Conservation (phyloP, 202 grass and related monocot species). For the Musa balbisiana region DNA sequence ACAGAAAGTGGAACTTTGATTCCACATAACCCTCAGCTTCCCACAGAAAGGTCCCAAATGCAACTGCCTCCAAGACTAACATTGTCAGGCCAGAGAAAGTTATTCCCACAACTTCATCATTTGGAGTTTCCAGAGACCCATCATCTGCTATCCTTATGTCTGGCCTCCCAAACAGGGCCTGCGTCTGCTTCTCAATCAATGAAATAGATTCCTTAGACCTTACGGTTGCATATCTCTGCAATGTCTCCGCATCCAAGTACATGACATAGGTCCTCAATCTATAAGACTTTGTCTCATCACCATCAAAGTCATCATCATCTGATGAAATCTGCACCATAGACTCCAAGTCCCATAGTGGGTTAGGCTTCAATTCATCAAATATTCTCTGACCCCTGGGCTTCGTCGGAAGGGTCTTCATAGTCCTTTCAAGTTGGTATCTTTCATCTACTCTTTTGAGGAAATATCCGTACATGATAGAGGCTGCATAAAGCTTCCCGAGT, state of each 20-base stretch:
- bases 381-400: conserved; percentile 50
- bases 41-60: conserved; percentile 89
- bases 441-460: conserved; percentile 96
- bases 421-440: conserved; percentile 85
- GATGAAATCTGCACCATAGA: conserved; percentile 72
- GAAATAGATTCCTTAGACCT: conserved; percentile 78
- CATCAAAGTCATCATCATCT: conserved; percentile 33
- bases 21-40: conserved; percentile 85
- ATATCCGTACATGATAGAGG: conserved; percentile 97
- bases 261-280: conserved; percentile 78
- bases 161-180: conserved; percentile 79
- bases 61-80: conserved; percentile 71
- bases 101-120: conserved; percentile 59
- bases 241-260: conserved; percentile 55
- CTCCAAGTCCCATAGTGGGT: conserved; percentile 87
- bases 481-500: conserved; percentile 94
- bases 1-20: conserved; percentile 85
- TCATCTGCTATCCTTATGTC: conserved; percentile 76
- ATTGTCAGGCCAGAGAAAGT: conserved; percentile 71
- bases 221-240: conserved; percentile 83
- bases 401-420: conserved; percentile 67
- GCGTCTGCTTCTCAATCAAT: conserved; percentile 96
- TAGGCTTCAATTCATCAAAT: conserved; percentile 60
- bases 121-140: conserved; percentile 56
- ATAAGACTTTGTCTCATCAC: conserved; percentile 46